Percentiles rank a stretch among this genome's conserved stretches.
phyloP scores from a whole-genome alignment of 2,329 filamentous ascomycete genomes.

The Pseudogymnoascus verrucosus region DNA sequence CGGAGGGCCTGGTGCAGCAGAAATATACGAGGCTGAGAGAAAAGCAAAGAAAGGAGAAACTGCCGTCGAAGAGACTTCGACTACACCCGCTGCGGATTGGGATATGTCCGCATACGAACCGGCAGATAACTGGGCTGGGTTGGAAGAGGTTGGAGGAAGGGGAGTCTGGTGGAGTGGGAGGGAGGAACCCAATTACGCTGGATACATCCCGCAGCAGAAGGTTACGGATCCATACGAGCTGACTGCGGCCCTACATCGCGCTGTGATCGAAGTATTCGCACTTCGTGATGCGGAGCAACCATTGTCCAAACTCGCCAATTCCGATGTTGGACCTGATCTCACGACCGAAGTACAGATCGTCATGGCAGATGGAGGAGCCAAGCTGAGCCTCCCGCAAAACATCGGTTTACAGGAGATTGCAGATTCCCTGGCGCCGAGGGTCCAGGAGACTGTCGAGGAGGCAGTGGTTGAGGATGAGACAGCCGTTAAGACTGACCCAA shows the following conservation, averaged over 20 bases:
- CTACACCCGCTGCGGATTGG: background rate
- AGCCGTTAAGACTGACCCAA: constrained; percentile 17
- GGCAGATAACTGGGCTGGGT: constrained; percentile 41
- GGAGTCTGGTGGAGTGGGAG: constrained; percentile 30
- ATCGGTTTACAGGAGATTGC: constrained; percentile 16
- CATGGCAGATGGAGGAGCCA: constrained; percentile 13
- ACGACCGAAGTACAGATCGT: constrained; percentile 23
- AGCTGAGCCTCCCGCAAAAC: constrained; percentile 19
- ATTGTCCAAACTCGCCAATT: constrained; percentile 16
- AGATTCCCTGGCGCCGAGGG: background rate
- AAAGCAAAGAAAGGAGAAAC: constrained; percentile 13
- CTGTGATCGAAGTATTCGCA: constrained; percentile 47
- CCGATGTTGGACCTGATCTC: constrained; percentile 14
- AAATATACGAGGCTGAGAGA: constrained; percentile 22
- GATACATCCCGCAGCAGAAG: constrained; percentile 33
- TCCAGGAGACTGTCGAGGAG: background rate
- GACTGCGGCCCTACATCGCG: constrained; percentile 41
- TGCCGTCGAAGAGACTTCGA: background rate
- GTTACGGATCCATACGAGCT: constrained; percentile 29
- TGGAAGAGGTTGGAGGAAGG: constrained; percentile 46
- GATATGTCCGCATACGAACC: constrained; percentile 32
- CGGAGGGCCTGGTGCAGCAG: constrained; percentile 27
- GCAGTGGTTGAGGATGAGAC: constrained; percentile 14
- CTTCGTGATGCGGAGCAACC: constrained; percentile 36
- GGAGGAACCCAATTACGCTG: constrained; percentile 29